Percentiles rank a stretch among this genome's conserved stretches.
Conservation (phyloP, 2,329 filamentous ascomycete genomes). For the Sclerotinia subarctica region DNA sequence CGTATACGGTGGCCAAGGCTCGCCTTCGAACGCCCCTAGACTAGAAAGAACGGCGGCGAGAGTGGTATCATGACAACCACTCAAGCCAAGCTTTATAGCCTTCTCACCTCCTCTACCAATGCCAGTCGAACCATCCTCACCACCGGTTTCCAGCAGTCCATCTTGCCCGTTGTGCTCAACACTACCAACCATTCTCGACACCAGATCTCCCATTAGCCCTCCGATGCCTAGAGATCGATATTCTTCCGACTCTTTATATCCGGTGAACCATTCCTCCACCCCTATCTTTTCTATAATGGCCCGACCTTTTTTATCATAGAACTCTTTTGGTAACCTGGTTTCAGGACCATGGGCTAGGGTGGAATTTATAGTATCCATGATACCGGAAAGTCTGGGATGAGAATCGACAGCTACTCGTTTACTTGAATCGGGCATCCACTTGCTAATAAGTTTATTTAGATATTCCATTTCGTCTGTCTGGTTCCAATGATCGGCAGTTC, state of each 20-base stretch:
- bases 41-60: constrained; percentile 75
- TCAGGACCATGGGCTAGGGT: constrained; percentile 79
- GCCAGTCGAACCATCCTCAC: constrained; percentile 40
- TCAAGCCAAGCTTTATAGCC: constrained; percentile 70
- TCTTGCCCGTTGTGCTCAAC: constrained; percentile 55
- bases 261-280: constrained; percentile 89
- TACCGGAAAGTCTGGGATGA: constrained; percentile 77
- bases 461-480: constrained; percentile 77
- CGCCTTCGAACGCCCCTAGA: constrained; percentile 71
- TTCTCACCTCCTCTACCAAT: constrained; percentile 47
- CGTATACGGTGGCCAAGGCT: constrained; percentile 88
- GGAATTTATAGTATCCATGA: constrained; percentile 92
- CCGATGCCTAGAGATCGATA: constrained; percentile 91
- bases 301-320: constrained; percentile 75
- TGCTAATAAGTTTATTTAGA: constrained; percentile 71
- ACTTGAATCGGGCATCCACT: constrained; percentile 76
- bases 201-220: constrained; percentile 76
- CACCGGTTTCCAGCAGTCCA: constrained; percentile 49
- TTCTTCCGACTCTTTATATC: constrained; percentile 79
- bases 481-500: constrained; percentile 72
- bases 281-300: constrained; percentile 69
- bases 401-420: constrained; percentile 76
- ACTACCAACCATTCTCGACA: constrained; percentile 68
- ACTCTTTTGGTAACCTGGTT: constrained; percentile 76
- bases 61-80: constrained; percentile 91